phyloP scores from a whole-genome alignment of 2,329 filamentous ascomycete genomes.

The Aspergillus sp. region DNA sequence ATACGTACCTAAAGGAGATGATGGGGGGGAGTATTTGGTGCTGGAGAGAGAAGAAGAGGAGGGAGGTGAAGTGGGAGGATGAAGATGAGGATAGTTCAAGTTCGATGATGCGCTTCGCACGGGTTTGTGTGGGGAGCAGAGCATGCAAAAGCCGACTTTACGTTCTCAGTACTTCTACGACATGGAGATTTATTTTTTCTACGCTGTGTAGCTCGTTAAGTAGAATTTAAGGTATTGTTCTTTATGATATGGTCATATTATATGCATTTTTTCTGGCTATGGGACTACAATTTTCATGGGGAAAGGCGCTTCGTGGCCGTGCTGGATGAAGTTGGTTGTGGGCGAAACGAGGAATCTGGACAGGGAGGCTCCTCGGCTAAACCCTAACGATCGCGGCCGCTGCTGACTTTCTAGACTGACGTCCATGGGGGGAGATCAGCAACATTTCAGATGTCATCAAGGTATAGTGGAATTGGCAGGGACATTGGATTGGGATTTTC shows the following conservation, averaged over 20 bases:
- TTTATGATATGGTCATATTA: too few species aligned
- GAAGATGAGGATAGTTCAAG: slow-evolving; percentile 13
- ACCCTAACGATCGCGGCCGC: slow-evolving; percentile 33
- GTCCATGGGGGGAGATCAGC: too few species aligned
- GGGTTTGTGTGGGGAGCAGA: slow-evolving; percentile 19
- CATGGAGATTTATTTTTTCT: too few species aligned
- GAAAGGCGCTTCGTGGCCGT: background rate
- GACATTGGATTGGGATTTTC: background rate
- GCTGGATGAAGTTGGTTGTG: slow-evolving; percentile 14
- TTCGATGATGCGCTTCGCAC: slow-evolving; percentile 24
- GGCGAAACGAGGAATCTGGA: slow-evolving; percentile 17
- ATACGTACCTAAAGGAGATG: slow-evolving; percentile 7
- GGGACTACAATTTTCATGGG: background rate
- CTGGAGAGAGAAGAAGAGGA: slow-evolving; percentile 2
- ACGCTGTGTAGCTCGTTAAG: slow-evolving; percentile 8
- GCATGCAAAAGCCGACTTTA: slow-evolving; percentile 5
- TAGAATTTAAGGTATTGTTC: background rate
- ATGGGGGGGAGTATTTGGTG: background rate
- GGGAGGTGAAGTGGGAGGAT: slow-evolving; percentile 9
- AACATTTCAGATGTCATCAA: too few species aligned
- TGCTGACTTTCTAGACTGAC: background rate
- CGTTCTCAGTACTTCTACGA: background rate
- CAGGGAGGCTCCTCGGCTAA: slow-evolving; percentile 42
- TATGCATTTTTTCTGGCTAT: too few species aligned
- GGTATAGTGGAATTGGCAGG: too few species aligned